Percentiles rank a stretch among this genome's conserved stretches.
Evolutionary conservation across 2,329 filamentous ascomycete species (phyloP).

Genomic region (Karstenula rhodostoma): DNA sequence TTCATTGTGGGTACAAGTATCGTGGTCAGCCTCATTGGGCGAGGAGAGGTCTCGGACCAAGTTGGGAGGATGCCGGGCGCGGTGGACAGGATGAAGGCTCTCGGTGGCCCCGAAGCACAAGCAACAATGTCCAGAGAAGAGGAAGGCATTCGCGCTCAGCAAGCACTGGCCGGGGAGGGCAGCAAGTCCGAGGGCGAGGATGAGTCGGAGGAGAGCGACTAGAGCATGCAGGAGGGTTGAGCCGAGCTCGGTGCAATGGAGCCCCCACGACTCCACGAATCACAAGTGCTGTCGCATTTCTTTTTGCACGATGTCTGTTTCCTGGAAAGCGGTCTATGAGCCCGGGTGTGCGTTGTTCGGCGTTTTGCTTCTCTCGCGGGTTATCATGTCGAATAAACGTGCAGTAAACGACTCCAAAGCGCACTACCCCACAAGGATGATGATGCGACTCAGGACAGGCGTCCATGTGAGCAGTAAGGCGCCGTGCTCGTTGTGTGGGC

Average conservation of each 20-base stretch:
- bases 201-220: conserved; percentile 14
- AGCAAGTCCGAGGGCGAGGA: not conserved
- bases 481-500: conserved; percentile 8
- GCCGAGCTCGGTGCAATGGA: conserved; percentile 4
- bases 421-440: conserved; percentile 6
- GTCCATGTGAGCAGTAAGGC: not conserved
- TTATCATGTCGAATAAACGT: not conserved
- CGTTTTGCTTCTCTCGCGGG: not conserved
- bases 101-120: conserved; percentile 54
- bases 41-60: conserved; percentile 75
- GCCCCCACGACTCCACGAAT: conserved; percentile 10
- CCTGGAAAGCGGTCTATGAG: not conserved
- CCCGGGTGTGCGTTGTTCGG: not conserved
- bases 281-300: not conserved
- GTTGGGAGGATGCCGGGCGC: conserved; percentile 44
- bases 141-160: conserved; percentile 25
- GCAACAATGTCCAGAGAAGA: conserved; percentile 44
- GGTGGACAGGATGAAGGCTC: conserved; percentile 58
- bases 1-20: conserved; percentile 87
- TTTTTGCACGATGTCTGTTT: not conserved
- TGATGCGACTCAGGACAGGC: not conserved
- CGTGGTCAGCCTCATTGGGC: conserved; percentile 79
- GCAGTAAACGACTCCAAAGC: not conserved
- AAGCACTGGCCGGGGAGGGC: conserved; percentile 5
- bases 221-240: not conserved